A percentile compares a stretch with the other conserved stretches of the same genome.
Evolutionary conservation across 108 stramenopile genomes (phyloP).

Genomic region (Cyclotella choctawhatcheeana): DNA sequence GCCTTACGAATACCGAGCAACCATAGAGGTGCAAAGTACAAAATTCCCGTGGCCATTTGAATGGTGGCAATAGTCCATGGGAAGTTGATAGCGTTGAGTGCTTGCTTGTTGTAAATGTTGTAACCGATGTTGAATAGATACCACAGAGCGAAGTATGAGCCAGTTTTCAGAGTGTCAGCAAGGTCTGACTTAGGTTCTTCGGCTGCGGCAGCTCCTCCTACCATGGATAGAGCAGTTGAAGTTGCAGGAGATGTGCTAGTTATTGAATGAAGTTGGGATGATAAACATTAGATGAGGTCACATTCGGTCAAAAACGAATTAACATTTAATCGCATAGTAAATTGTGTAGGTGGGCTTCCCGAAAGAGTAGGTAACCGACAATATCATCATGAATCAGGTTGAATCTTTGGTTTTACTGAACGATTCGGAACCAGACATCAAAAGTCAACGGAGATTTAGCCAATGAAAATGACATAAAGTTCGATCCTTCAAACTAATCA

Average conservation of each 20-base stretch:
- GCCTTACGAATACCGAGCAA: constrained; percentile 84
- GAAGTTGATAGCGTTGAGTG: constrained; percentile 89
- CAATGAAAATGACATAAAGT: too few species aligned
- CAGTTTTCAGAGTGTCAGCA: constrained; percentile 81
- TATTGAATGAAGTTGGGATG: not conserved
- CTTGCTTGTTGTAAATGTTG: constrained; percentile 99
- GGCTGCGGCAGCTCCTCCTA: constrained; percentile 65
- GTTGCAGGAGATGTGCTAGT: constrained; percentile 44
- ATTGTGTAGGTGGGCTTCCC: too few species aligned
- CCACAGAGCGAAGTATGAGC: constrained; percentile 95
- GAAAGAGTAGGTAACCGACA: too few species aligned
- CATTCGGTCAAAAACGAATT: not conserved
- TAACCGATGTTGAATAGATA: constrained; percentile 98
- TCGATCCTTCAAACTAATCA: too few species aligned
- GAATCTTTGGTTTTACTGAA: too few species aligned
- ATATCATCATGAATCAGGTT: too few species aligned
- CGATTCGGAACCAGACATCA: too few species aligned
- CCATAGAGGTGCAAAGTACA: constrained; percentile 94
- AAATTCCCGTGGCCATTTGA: constrained; percentile 94
- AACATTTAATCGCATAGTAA: too few species aligned
- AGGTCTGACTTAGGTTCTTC: constrained; percentile 48
- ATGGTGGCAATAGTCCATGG: constrained; percentile 96
- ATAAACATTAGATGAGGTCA: not conserved
- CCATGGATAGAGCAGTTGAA: constrained; percentile 61
- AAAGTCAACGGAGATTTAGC: too few species aligned